Percentiles rank a stretch among this genome's conserved stretches.
phyloP scores from a whole-genome alignment of 306 rosid genomes.

The Cucumis sativus region DNA sequence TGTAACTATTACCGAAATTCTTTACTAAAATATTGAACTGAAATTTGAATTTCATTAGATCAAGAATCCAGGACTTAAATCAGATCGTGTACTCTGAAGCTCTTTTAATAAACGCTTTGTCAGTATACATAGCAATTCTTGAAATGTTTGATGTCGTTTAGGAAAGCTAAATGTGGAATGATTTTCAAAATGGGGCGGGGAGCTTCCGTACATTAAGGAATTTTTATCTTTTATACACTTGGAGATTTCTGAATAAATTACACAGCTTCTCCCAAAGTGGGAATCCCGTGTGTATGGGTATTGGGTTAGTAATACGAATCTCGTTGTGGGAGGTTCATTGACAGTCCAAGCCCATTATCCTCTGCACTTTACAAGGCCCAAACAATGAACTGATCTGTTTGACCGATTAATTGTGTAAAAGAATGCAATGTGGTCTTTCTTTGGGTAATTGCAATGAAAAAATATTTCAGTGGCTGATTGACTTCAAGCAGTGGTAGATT shows the following conservation, averaged over 20 bases:
- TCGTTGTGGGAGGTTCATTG: not conserved
- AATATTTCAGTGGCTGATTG: no score
- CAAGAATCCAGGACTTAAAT: not conserved
- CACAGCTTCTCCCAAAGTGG: not conserved
- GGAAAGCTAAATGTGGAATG: no score
- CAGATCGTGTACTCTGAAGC: not conserved
- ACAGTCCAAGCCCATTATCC: no score
- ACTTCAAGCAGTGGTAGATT: no score
- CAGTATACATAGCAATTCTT: not conserved
- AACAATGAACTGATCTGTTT: no score
- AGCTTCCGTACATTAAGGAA: no score
- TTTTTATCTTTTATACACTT: not conserved
- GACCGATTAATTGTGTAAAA: no score
- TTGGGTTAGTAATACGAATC: not conserved
- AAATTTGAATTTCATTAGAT: not conserved
- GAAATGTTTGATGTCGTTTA: no score
- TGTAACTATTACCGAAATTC: not conserved
- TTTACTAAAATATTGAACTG: not conserved
- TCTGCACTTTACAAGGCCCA: no score
- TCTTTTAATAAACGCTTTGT: not conserved
- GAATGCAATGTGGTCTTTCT: no score
- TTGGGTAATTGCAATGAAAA: no score
- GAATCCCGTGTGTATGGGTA: not conserved
- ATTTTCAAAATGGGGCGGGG: no score
- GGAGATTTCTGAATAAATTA: not conserved